These are phyloP conservation scores for Guadua angustifolia DNA, from an alignment of 176 grass and related monocot species.

Conservation along the genomic window DNA sequence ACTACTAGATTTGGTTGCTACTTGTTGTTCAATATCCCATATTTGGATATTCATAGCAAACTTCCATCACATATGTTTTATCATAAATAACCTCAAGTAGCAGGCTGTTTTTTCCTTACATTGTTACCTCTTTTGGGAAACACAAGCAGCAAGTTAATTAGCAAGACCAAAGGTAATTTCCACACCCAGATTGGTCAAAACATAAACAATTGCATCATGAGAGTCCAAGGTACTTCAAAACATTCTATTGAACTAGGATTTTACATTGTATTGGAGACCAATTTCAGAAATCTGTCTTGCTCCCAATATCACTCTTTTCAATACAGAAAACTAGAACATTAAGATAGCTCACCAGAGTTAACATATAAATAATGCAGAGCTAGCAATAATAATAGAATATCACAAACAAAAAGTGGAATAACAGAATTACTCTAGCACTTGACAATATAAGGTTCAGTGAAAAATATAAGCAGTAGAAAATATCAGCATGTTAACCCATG, in stretches of 20 bases:
- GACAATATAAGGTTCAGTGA: neutral
- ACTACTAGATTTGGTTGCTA: conserved; percentile 8
- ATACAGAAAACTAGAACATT: neutral
- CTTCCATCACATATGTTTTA: conserved; percentile 1
- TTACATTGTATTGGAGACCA: neutral
- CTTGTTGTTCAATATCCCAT: conserved; percentile 17
- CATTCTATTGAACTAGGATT: neutral
- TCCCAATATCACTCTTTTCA: conserved; percentile 16
- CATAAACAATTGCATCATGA: neutral
- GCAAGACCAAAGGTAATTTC: neutral
- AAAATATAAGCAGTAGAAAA: neutral
- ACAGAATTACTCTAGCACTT: neutral
- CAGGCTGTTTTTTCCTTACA: neutral
- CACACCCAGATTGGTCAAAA: neutral
- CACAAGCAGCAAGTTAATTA: neutral
- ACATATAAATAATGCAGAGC: neutral
- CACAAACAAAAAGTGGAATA: neutral
- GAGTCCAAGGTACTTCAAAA: conserved; percentile 2
- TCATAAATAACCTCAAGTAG: conserved; percentile 12
- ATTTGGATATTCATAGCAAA: neutral
- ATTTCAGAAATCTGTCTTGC: neutral
- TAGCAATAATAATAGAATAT: neutral
- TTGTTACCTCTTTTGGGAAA: neutral
- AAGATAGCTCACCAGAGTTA: neutral
- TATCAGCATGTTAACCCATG: conserved; percentile 31